Evolutionary conservation across 2,329 filamentous ascomycete genomes (phyloP).

Genomic region (Monosporascus sp.): DNA sequence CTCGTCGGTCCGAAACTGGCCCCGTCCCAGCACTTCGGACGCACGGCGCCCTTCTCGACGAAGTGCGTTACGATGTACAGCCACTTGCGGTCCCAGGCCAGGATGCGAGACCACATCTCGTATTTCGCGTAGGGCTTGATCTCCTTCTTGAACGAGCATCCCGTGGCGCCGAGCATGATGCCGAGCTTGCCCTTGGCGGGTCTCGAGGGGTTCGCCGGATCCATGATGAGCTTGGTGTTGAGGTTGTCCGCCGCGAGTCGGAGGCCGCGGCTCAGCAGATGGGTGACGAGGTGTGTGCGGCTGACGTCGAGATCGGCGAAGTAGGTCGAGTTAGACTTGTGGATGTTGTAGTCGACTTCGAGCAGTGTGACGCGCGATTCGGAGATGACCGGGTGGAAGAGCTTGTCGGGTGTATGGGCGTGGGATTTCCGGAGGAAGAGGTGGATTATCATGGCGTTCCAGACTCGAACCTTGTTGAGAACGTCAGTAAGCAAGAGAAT

Average conservation of each 20-base stretch:
- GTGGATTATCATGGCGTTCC: constrained; percentile 52
- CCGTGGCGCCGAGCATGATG: constrained; percentile 67
- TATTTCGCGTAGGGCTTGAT: constrained; percentile 64
- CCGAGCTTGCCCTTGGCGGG: constrained; percentile 49
- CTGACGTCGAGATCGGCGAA: constrained; percentile 81
- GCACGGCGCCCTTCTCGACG: constrained; percentile 55
- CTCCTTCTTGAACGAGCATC: constrained; percentile 69
- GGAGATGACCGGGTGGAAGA: constrained; percentile 69
- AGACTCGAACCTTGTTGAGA: constrained; percentile 46
- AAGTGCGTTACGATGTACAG: constrained; percentile 72
- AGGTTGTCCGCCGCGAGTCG: constrained; percentile 45
- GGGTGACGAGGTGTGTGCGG: constrained; percentile 73
- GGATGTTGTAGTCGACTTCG: constrained; percentile 82
- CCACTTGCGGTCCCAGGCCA: constrained; percentile 79
- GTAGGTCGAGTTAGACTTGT: constrained; percentile 82
- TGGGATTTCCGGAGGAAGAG: constrained; percentile 43
- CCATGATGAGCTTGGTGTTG: constrained; percentile 43
- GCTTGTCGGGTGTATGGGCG: constrained; percentile 52
- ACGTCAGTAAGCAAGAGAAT: not conserved
- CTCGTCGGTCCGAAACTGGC: constrained; percentile 33
- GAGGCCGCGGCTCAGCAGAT: constrained; percentile 58
- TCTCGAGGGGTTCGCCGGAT: constrained; percentile 38
- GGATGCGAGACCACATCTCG: constrained; percentile 67
- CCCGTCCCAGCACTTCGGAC: constrained; percentile 49
- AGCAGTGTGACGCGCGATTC: constrained; percentile 61